phyloP scores from a whole-genome alignment of 2,329 filamentous ascomycete species.

The Thielaviopsis punctulata region DNA sequence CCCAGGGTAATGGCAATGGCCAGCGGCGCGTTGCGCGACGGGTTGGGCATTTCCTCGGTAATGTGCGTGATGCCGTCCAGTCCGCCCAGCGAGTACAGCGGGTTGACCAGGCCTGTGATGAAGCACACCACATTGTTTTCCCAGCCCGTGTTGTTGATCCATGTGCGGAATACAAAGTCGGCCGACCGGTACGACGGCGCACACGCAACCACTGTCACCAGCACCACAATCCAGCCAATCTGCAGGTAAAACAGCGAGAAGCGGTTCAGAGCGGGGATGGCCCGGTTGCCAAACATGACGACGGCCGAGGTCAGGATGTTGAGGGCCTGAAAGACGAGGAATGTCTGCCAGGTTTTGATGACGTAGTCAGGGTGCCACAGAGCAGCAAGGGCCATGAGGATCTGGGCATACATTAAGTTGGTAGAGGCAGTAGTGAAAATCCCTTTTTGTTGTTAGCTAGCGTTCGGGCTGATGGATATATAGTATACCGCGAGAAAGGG shows the following conservation, averaged over 20 bases:
- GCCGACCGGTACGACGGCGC: constrained; percentile 27
- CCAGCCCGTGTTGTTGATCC: constrained; percentile 37
- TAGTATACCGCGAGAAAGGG: too few species aligned
- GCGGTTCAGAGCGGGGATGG: constrained; percentile 26
- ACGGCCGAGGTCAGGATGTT: constrained; percentile 27
- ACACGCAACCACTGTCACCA: constrained; percentile 29
- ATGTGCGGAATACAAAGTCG: constrained; percentile 34
- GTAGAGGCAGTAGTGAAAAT: constrained; percentile 28
- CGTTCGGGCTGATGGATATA: too few species aligned
- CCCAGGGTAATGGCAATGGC: constrained; percentile 26
- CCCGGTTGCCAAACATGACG: constrained; percentile 30
- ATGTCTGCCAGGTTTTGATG: constrained; percentile 30
- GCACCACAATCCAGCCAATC: constrained; percentile 28
- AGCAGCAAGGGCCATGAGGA: constrained; percentile 25
- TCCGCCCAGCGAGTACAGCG: constrained; percentile 28
- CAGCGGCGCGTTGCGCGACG: constrained; percentile 22
- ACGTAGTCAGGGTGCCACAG: constrained; percentile 21
- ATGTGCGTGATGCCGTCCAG: constrained; percentile 32
- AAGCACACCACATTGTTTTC: constrained; percentile 30
- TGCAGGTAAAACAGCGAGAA: constrained; percentile 30
- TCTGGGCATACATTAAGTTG: constrained; percentile 26
- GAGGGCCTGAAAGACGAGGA: constrained; percentile 26
- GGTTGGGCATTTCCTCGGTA: constrained; percentile 31
- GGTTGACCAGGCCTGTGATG: constrained; percentile 32
- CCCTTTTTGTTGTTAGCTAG: constrained; percentile 14